Percentiles rank a stretch among this genome's conserved stretches.
Evolutionary conservation across 2,329 filamentous ascomycete genomes (phyloP).

Genomic region (Torrubiellomyces zombiae): DNA sequence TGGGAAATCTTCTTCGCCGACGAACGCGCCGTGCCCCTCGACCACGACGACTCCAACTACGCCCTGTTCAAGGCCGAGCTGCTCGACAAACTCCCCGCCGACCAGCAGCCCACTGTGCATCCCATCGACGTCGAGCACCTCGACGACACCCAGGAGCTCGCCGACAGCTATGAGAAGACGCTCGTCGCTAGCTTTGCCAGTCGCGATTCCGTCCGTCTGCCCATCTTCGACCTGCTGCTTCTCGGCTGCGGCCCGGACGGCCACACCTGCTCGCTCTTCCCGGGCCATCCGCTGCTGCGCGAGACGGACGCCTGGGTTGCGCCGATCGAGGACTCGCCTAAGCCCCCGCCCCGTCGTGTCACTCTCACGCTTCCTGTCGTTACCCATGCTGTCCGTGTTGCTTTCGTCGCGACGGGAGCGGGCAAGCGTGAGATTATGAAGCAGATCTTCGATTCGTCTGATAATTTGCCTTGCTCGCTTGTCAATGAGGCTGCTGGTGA

Average conservation of each 20-base stretch:
- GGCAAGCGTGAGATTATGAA: constrained; percentile 88
- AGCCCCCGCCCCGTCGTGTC: constrained; percentile 80
- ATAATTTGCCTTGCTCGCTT: constrained; percentile 66
- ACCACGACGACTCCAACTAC: constrained; percentile 92
- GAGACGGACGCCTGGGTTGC: constrained; percentile 87
- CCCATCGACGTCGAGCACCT: constrained; percentile 52
- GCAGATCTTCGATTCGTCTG: constrained; percentile 71
- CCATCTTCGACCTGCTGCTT: constrained; percentile 86
- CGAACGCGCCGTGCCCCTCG: constrained; percentile 83
- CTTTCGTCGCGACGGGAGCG: constrained; percentile 77
- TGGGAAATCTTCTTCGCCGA: constrained; percentile 99
- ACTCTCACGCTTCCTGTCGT: constrained; percentile 87
- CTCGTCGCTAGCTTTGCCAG: constrained; percentile 77
- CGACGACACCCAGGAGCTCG: constrained; percentile 75
- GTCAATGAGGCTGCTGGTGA: constrained; percentile 76
- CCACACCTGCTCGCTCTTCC: constrained; percentile 94
- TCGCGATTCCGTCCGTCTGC: constrained; percentile 84
- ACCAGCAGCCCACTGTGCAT: constrained; percentile 53
- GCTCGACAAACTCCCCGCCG: constrained; percentile 67
- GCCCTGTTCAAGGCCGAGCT: constrained; percentile 72
- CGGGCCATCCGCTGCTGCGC: constrained; percentile 69
- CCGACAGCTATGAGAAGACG: constrained; percentile 81
- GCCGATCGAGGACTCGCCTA: constrained; percentile 81
- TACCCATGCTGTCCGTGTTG: constrained; percentile 69
- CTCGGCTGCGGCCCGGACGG: constrained; percentile 91